Base-by-base conservation (phyloP, 352 stramenopile genomes). In the Globisporangium camurandrum region DNA sequence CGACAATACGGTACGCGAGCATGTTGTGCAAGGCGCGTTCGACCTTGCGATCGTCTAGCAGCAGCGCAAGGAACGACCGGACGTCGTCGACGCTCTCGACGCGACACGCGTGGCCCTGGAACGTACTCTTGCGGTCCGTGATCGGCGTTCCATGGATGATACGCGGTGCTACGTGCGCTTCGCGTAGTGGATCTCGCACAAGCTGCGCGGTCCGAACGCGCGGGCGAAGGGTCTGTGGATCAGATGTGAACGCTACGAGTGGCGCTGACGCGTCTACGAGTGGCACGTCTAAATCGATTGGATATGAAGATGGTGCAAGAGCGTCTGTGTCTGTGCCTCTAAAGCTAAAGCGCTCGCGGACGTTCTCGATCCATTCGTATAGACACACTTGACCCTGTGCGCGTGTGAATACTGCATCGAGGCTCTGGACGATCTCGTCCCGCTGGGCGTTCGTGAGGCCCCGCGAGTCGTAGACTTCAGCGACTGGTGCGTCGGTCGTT, bases 11-110 rank as follows among this genome's bases (percentile, higher is more conserved):
- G 61, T 93, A 95, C 34, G 80, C 84, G 27, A 94, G 66, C 74
- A 95, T 93, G 66, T 95, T 95, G 62, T 95, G 84, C 47, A 86
- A 85, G 34, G 84, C 84, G 33, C 76, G 67, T 41, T 82, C 77
- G 60, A 93, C 71, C 61, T 93, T 95, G 51, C 72, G 71, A 53
- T 93, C 75, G 38, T 90, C 71, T 36, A 95, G 69, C 46, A 95
- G 46, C 34, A 89, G 54, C 41, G 76, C 72, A 17, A 94, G 60
- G 42, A 93, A 93, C 3, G 75, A 86, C 5, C 77, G 71, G 24
- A 93, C 83, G 49, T 91, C 80, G 31, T 86, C 73, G 30, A 90
- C 75, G 24, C 72, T 67, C 4, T 67, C 64, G 36, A 88, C 70
- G 4, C 66, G 68, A 26, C 68, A 88, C 34, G 75, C 71, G 37